Conservation (phyloP, 2,329 filamentous ascomycete species). For the Curvularia eragrostidis region DNA sequence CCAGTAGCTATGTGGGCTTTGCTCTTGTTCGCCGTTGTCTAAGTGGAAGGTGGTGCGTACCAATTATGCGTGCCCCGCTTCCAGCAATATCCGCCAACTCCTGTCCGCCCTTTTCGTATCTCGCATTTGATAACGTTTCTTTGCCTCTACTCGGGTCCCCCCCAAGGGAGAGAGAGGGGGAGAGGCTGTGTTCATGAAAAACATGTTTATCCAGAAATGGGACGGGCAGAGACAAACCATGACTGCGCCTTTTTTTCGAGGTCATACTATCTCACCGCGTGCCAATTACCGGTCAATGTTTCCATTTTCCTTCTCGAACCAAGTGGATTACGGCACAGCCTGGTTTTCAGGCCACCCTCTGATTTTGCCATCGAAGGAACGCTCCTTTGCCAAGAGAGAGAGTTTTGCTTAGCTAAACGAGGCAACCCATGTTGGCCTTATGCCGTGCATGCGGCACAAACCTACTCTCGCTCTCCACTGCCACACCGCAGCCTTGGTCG, state of each 20-base stretch:
- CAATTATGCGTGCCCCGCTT: too few relatives aligned
- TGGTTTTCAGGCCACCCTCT: neutral
- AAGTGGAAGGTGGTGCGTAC: neutral
- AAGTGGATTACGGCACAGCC: neutral
- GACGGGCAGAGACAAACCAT: too few relatives aligned
- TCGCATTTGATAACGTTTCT: neutral
- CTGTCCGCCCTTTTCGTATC: neutral
- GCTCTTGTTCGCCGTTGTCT: too few relatives aligned
- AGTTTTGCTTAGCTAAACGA: neutral
- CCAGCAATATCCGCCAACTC: too few relatives aligned
- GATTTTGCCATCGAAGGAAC: neutral
- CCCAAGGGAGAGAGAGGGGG: too few relatives aligned
- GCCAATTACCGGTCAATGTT: too few relatives aligned
- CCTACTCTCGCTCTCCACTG: slow-evolving; percentile 2
- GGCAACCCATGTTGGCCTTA: slow-evolving; percentile 7
- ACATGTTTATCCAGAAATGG: neutral
- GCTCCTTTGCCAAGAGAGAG: neutral
- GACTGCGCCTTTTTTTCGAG: neutral
- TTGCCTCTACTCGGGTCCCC: slow-evolving; percentile 1
- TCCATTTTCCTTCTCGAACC: too few relatives aligned
- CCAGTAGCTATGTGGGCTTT: too few relatives aligned
- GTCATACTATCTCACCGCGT: too few relatives aligned
- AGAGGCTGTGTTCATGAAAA: neutral
- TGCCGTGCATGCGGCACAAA: neutral
- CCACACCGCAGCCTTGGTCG: slow-evolving; percentile 6